A percentile compares a stretch with the other conserved stretches of the same genome.
These are phyloP conservation scores for Penicillium sp. DNA, from an alignment of 2,329 filamentous ascomycete species.

Conservation along the genomic window DNA sequence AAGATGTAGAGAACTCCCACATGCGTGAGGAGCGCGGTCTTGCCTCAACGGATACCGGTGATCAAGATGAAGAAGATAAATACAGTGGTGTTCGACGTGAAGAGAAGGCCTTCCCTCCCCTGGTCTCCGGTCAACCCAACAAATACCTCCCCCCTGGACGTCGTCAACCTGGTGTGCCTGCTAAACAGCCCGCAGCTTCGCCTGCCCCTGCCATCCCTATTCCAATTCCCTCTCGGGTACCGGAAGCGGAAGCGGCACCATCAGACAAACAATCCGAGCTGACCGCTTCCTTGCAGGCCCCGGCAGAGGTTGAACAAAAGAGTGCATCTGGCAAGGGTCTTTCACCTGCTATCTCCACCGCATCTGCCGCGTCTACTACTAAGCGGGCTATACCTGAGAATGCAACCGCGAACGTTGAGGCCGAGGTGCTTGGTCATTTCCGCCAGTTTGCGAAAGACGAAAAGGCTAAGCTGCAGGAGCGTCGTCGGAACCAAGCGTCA, in stretches of 20 bases:
- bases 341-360: slow-evolving; percentile 30
- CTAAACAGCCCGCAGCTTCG: slow-evolving; percentile 74
- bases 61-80: slow-evolving; percentile 87
- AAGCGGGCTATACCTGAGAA: slow-evolving; percentile 49
- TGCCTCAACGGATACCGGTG: slow-evolving; percentile 65
- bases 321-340: slow-evolving; percentile 21
- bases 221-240: slow-evolving; percentile 25
- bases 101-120: slow-evolving; percentile 61
- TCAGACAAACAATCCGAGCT: slow-evolving; percentile 25
- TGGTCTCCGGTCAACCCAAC: slow-evolving; percentile 61
- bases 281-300: slow-evolving; percentile 22
- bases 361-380: slow-evolving; percentile 46
- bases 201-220: slow-evolving; percentile 56
- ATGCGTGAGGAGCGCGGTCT: slow-evolving; percentile 84
- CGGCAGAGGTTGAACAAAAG: slow-evolving; percentile 30
- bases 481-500: slow-evolving; percentile 56
- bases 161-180: slow-evolving; percentile 76
- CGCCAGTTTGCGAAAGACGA: slow-evolving; percentile 65
- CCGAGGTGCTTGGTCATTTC: slow-evolving; percentile 64
- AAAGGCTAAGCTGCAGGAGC: slow-evolving; percentile 62
- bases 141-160: slow-evolving; percentile 91
- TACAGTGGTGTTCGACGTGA: slow-evolving; percentile 91
- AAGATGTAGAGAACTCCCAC: slow-evolving; percentile 73
- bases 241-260: slow-evolving; percentile 28
- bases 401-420: slow-evolving; percentile 62